These are phyloP conservation scores for Halteria grandinella DNA, from an alignment of 73 alveolate species.

Conservation along the genomic window DNA sequence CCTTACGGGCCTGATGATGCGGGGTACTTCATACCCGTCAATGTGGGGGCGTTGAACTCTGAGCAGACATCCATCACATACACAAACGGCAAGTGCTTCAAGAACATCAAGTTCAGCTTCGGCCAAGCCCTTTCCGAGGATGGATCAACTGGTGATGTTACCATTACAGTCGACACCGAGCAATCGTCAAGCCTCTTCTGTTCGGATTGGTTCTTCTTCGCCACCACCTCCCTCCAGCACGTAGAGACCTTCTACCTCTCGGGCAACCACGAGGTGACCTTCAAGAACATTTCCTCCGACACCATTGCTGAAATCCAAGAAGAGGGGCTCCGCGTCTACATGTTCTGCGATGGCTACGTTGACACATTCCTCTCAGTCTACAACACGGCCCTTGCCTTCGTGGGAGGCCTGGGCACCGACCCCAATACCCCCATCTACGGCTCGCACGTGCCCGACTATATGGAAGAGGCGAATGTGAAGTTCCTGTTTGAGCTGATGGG, in stretches of 20 bases:
- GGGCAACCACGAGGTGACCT: constrained; percentile 52
- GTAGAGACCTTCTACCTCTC: constrained; percentile 8
- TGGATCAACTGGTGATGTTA: too few species aligned
- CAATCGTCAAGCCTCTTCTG: constrained; percentile 13
- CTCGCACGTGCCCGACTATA: constrained; percentile 75
- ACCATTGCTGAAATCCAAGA: constrained; percentile 64
- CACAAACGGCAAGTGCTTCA: constrained; percentile 35
- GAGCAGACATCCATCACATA: not conserved
- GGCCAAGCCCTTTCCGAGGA: too few species aligned
- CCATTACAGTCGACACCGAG: constrained; percentile 34
- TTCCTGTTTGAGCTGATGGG: constrained; percentile 73
- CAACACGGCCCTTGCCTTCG: constrained; percentile 73
- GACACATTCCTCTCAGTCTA: constrained; percentile 69
- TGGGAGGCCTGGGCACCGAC: constrained; percentile 88
- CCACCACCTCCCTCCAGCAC: not conserved
- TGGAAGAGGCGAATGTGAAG: constrained; percentile 66
- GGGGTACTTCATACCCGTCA: constrained; percentile 30
- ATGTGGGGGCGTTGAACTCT: not conserved
- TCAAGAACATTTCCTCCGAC: constrained; percentile 48
- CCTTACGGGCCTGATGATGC: constrained; percentile 26
- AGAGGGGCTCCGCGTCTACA: constrained; percentile 69
- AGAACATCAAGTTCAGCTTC: constrained; percentile 9
- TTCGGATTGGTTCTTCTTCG: constrained; percentile 48
- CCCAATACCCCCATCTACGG: constrained; percentile 77
- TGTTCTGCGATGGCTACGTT: constrained; percentile 75